Conservation (phyloP, 208 protist species). For the Entamoeba invadens region DNA sequence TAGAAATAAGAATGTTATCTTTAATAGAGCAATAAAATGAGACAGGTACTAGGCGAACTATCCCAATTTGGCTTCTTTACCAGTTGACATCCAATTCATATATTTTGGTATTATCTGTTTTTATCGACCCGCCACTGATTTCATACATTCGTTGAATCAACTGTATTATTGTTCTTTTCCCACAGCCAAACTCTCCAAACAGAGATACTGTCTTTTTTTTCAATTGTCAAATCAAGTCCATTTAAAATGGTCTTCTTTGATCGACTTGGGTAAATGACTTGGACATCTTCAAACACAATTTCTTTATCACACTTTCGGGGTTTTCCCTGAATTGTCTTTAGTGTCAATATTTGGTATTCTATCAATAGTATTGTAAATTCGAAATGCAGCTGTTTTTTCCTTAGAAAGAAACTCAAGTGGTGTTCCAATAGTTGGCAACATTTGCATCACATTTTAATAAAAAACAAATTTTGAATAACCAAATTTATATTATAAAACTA, state of each 20-base stretch:
- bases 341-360: not conserved
- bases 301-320: not conserved
- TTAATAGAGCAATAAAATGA: constrained; percentile 76
- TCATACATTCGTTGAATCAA: constrained; percentile 80
- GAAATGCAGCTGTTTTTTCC: not conserved
- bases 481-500: too few species aligned
- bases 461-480: not conserved
- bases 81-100: constrained; percentile 45
- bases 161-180: constrained; percentile 63
- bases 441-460: not conserved
- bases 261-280: not conserved
- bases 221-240: not conserved
- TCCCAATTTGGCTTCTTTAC: not conserved
- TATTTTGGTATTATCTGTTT: constrained; percentile 70
- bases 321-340: not conserved
- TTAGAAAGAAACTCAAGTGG: not conserved
- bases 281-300: not conserved
- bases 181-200: constrained; percentile 67
- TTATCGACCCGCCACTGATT: constrained; percentile 55
- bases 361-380: not conserved
- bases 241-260: not conserved
- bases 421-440: not conserved
- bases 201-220: constrained; percentile 55
- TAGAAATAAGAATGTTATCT: constrained; percentile 62
- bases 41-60: constrained; percentile 79